A percentile compares a stretch with the other conserved stretches of the same genome.
Conservation (phyloP, 805 yeast genomes). For the Saccharomycopsis selenospora region DNA sequence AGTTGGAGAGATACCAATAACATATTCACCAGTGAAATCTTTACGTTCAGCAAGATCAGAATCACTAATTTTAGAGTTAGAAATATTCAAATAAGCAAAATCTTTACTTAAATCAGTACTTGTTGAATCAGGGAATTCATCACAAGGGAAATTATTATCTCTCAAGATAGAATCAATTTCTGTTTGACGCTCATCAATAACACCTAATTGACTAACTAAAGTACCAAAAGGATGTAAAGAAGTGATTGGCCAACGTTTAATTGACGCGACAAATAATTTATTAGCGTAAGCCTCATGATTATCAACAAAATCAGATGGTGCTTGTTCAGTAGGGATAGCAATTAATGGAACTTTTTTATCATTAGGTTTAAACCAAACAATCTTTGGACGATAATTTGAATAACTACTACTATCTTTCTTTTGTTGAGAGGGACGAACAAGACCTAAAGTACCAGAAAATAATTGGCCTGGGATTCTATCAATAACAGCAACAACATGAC, state of each 20-base stretch:
- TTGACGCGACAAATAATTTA: constrained; percentile 85
- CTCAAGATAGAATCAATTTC: constrained; percentile 85
- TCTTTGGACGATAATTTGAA: constrained; percentile 64
- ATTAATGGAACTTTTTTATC: constrained; percentile 96
- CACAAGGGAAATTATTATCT: constrained; percentile 76
- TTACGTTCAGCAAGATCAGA: constrained; percentile 35
- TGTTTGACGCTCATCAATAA: constrained; percentile 64
- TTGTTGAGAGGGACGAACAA: constrained; percentile 92
- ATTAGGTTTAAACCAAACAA: constrained; percentile 98
- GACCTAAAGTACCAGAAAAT: constrained; percentile 89
- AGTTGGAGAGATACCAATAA: constrained; percentile 55
- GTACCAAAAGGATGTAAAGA: constrained; percentile 98
- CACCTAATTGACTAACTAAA: constrained; percentile 77
- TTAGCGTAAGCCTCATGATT: constrained; percentile 78
- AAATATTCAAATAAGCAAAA: constrained; percentile 7
- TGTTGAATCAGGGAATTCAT: constrained; percentile 57
- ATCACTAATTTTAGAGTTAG: constrained; percentile 25
- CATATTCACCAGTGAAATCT: constrained; percentile 51
- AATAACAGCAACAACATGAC: constrained; percentile 96
- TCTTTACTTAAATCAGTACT: constrained; percentile 29
- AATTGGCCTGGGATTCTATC: constrained; percentile 97
- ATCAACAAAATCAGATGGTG: constrained; percentile 91
- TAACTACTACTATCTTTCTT: constrained; percentile 53
- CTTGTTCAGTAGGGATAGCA: constrained; percentile 98
- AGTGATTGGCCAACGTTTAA: constrained; percentile 98